A percentile compares a stretch with the other conserved stretches of the same genome.
phyloP scores from a whole-genome alignment of 2,329 filamentous ascomycete species.

The Colletotrichum tabaci region DNA sequence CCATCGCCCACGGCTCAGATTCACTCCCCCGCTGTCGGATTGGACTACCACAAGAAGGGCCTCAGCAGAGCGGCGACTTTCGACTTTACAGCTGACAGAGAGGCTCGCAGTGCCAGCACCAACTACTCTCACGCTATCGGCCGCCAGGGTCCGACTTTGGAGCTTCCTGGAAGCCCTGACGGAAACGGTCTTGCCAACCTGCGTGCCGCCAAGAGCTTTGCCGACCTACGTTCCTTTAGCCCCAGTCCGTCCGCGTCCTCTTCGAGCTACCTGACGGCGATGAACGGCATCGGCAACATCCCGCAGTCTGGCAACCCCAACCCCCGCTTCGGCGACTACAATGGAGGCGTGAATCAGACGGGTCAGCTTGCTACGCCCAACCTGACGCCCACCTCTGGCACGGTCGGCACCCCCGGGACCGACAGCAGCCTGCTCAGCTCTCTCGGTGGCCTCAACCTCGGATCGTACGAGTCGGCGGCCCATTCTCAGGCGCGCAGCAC shows the following conservation, averaged over 20 bases:
- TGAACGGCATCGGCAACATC: slow-evolving; percentile 74
- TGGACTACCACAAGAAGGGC: slow-evolving; percentile 85
- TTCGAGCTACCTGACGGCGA: slow-evolving; percentile 77
- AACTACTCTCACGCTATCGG: slow-evolving; percentile 82
- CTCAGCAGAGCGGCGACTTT: slow-evolving; percentile 97
- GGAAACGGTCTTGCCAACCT: slow-evolving; percentile 77
- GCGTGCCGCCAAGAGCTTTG: slow-evolving; percentile 95
- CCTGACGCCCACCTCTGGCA: slow-evolving; percentile 53
- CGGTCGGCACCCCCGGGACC: slow-evolving; percentile 55
- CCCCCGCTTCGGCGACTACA: slow-evolving; percentile 64
- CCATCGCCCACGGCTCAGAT: slow-evolving; percentile 67
- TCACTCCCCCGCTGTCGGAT: slow-evolving; percentile 75
- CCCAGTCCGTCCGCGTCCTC: slow-evolving; percentile 93
- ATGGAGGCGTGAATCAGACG: slow-evolving; percentile 55
- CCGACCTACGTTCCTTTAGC: slow-evolving; percentile 93
- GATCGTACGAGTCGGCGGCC: slow-evolving; percentile 63
- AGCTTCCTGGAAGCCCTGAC: slow-evolving; percentile 86
- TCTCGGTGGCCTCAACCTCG: slow-evolving; percentile 66
- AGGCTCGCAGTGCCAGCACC: slow-evolving; percentile 74
- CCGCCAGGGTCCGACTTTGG: slow-evolving; percentile 87
- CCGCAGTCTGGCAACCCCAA: slow-evolving; percentile 50
- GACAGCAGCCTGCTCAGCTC: slow-evolving; percentile 62
- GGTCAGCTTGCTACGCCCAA: slow-evolving; percentile 54
- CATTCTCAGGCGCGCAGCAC: slow-evolving; percentile 60
- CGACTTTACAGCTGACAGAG: slow-evolving; percentile 89